Base-by-base conservation (phyloP, 306 rosid species). In the Quercus glauca region DNA sequence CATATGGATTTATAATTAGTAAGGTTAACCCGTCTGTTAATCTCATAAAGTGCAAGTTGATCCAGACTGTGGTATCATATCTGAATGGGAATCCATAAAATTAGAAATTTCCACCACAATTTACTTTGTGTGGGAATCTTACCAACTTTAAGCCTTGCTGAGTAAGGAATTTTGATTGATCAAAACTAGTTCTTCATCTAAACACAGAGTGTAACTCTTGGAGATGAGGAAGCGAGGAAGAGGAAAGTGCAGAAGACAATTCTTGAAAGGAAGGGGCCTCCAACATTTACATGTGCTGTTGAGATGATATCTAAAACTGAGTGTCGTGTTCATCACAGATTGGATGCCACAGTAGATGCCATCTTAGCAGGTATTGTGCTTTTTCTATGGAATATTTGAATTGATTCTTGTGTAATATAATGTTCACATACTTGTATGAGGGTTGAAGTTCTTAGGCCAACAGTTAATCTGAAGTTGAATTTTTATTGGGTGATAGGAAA, bases 211-310 rank as follows among this genome's bases (percentile, higher is more conserved):
- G 99, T 96, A 69, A 96, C 98, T 6, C 99, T 96, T 12, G 99
- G 99, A 51, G 98, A 96, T 65, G 99, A 96, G 82, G 99, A 96
- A 91, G 99, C 99, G 63, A 89, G 88, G 83, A 91, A 83, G 84
- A 88, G 99, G 85, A 96, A 96, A 90, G 98, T 93, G 67, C 99
- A 93, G 88, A 96, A 96, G 91, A 93, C 99, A 87, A 93, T 96
- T 87, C 98, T 96, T 83, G 99, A 96, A 86, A 89, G 99, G 85
- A 96, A 90, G 88, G 98, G 98, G 29, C 89, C 98, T 58, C 86
- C 99, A 70, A 93, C 99, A 67, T 93, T 96, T 90, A 87, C 96
- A n/a, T 96, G 98, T 64, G 98, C 97, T 29, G 92, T 96, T 83
- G 99, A 96, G 92, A 82, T 96, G 90, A 89, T 96, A 87, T 96